Conservation (phyloP, 768 basidiomycete genomes). For the Rossbeevera mucosa region DNA sequence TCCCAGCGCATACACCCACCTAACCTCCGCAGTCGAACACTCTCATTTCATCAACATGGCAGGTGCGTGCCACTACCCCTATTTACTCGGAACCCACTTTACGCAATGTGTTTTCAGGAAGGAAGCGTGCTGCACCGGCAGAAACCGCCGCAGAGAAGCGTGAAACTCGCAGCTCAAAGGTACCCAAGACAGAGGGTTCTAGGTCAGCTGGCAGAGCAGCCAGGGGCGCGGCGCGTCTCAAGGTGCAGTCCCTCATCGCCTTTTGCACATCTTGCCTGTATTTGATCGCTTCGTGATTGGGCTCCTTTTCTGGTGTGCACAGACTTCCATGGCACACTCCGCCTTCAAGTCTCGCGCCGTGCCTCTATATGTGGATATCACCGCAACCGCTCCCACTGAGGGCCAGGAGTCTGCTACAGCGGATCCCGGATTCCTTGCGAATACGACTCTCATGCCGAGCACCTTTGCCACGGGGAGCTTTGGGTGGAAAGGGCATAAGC, state of each 20-base stretch:
- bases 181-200: constrained; percentile 41
- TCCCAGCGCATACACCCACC: background rate
- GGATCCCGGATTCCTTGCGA: constrained; percentile 62
- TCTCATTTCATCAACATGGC: constrained; percentile 19
- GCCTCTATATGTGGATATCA: constrained; percentile 64
- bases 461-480: constrained; percentile 73
- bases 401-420: constrained; percentile 29
- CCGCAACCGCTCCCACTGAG: constrained; percentile 54
- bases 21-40: background rate
- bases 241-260: constrained; percentile 34
- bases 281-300: constrained; percentile 1
- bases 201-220: constrained; percentile 31
- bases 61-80: constrained; percentile 23
- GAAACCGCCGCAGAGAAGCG: constrained; percentile 25
- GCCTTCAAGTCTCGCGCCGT: constrained; percentile 62
- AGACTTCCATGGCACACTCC: constrained; percentile 46
- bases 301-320: background rate
- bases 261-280: background rate
- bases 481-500: constrained; percentile 79
- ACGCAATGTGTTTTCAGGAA: constrained; percentile 25
- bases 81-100: constrained; percentile 9
- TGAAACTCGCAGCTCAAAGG: constrained; percentile 47
- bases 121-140: constrained; percentile 45
- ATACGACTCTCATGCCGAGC: constrained; percentile 50
- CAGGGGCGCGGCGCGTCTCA: constrained; percentile 40